Conservation (phyloP, 1,284 basidiomycete species). For the Naganishia sp. region DNA sequence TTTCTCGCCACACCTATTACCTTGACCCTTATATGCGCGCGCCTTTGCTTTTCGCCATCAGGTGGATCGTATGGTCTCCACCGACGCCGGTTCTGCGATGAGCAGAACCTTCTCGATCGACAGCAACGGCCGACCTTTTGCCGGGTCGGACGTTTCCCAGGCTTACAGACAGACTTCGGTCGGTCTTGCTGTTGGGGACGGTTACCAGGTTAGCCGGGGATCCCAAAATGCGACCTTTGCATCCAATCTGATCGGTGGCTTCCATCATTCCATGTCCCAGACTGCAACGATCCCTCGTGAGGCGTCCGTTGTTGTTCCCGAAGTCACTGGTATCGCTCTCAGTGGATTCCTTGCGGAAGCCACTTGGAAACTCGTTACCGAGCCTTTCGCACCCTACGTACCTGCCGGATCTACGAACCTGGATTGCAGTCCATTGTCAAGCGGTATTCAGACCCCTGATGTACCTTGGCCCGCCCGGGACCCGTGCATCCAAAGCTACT, state of each 20-base stretch:
- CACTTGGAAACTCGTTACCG: conserved; percentile 34
- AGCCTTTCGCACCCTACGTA: conserved; percentile 30
- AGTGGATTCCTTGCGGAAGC: conserved; percentile 36
- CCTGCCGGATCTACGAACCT: conserved; percentile 6
- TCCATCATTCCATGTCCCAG: conserved; percentile 17
- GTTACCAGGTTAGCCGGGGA: conserved; percentile 24
- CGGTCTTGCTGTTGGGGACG: conserved; percentile 18
- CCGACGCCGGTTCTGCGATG: conserved; percentile 21
- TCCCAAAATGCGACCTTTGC: conserved; percentile 4
- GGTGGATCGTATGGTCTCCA: conserved; percentile 26
- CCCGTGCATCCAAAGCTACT: conserved; percentile 22
- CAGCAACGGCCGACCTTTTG: conserved; percentile 14
- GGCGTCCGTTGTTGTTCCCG: not conserved
- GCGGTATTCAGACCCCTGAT: conserved; percentile 19
- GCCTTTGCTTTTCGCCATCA: not conserved
- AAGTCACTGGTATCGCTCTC: conserved; percentile 34
- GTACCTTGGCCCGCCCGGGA: conserved; percentile 19
- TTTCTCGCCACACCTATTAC: not conserved
- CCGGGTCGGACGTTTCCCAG: conserved; percentile 9
- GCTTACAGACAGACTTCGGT: conserved; percentile 13
- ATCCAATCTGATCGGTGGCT: conserved; percentile 16
- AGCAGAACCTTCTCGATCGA: conserved; percentile 28
- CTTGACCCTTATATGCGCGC: not conserved
- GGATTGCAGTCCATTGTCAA: conserved; percentile 5
- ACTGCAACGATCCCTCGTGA: conserved; percentile 4